Evolutionary conservation across 2,329 filamentous ascomycete species (phyloP).

Genomic region (Fusarium phyllophilum): DNA sequence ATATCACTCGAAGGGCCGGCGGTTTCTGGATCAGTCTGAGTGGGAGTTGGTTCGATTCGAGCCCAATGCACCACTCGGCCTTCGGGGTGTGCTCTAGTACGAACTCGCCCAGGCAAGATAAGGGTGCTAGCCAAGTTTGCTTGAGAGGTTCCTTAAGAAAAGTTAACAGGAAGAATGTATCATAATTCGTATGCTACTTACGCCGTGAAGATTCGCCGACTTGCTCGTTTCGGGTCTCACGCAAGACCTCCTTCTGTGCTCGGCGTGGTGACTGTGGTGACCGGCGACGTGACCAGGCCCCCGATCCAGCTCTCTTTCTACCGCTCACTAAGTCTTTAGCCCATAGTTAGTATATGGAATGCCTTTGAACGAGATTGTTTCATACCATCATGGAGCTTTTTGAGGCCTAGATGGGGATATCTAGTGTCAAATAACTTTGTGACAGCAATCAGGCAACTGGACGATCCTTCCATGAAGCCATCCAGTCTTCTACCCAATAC

Average conservation of each 20-base stretch:
- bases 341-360: not conserved
- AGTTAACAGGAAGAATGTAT: not conserved
- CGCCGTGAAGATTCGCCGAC: not conserved
- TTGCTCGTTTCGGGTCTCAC: not conserved
- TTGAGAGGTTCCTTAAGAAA: not conserved
- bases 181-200: not conserved
- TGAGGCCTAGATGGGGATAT: slow-evolving; percentile 26
- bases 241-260: slow-evolving; percentile 3
- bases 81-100: not conserved
- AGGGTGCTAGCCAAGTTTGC: slow-evolving; percentile 13
- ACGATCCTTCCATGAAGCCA: slow-evolving; percentile 25
- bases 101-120: not conserved
- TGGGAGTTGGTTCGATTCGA: not conserved
- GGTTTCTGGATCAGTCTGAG: not conserved
- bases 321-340: not conserved
- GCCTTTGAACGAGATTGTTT: too few species aligned
- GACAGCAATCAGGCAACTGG: slow-evolving; percentile 13
- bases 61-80: not conserved
- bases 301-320: not conserved
- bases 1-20: not conserved
- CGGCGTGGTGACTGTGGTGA: not conserved
- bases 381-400: slow-evolving; percentile 26
- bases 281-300: not conserved
- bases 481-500: slow-evolving; percentile 29
- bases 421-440: slow-evolving; percentile 34